These are phyloP conservation scores for Paulownia fortunei DNA, from an alignment of 257 asterid species.

Conservation along the genomic window DNA sequence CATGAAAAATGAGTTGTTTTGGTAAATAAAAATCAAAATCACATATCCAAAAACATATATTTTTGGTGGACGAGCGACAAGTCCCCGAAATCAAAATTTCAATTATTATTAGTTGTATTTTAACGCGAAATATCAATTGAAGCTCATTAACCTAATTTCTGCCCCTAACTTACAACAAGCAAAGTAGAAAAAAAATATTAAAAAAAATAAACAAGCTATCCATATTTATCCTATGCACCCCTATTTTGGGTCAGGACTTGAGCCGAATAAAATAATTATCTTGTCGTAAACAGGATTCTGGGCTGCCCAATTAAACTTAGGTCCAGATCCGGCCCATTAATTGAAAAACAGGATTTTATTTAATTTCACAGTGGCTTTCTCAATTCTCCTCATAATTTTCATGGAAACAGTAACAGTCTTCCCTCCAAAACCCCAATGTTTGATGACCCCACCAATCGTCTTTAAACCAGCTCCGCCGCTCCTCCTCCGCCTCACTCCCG, in stretches of 20 bases:
- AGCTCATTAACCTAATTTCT: too few relatives aligned
- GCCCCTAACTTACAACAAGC: too few relatives aligned
- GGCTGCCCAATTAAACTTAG: neutral
- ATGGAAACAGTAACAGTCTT: constrained; percentile 37
- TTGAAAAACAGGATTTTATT: neutral
- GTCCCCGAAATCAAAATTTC: too few relatives aligned
- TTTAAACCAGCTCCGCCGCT: constrained; percentile 37
- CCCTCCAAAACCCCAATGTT: constrained; percentile 49
- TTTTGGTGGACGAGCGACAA: too few relatives aligned
- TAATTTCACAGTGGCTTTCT: neutral
- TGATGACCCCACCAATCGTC: constrained; percentile 48
- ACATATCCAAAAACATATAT: too few relatives aligned
- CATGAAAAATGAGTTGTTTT: too few relatives aligned
- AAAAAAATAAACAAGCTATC: too few relatives aligned
- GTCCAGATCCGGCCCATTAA: neutral
- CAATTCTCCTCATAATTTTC: neutral
- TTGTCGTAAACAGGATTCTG: neutral
- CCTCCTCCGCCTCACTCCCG: constrained; percentile 45
- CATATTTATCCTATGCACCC: too few relatives aligned
- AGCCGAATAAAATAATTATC: neutral
- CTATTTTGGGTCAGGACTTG: neutral
- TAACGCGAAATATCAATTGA: too few relatives aligned
- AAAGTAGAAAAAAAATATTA: too few relatives aligned
- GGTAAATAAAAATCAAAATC: too few relatives aligned
- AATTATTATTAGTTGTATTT: too few relatives aligned